Percentiles rank a stretch among this genome's conserved stretches.
Evolutionary conservation across 225 moss, liverwort and hornwort species (phyloP).

Genomic region (Polytrichum commune): DNA sequence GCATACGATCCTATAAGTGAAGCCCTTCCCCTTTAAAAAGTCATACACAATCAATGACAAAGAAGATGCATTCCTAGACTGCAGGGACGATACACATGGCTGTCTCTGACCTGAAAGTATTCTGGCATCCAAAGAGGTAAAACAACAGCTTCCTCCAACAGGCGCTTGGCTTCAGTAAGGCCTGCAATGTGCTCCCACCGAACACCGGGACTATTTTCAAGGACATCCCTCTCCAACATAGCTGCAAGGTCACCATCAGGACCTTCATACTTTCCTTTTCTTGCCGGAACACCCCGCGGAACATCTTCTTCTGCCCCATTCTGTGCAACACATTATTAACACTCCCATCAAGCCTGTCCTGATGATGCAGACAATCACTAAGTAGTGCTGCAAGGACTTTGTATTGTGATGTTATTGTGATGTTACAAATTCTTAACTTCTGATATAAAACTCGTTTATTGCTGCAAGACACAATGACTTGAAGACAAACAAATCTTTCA

Average conservation of each 20-base stretch:
- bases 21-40: neutral
- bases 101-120: slow-evolving; percentile 75
- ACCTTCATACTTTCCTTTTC: slow-evolving; percentile 91
- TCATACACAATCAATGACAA: neutral
- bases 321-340: slow-evolving; percentile 32
- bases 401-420: too few species aligned
- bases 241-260: slow-evolving; percentile 97
- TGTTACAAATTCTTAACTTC: too few species aligned
- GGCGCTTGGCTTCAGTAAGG: slow-evolving; percentile 94
- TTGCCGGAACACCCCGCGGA: slow-evolving; percentile 58
- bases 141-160: slow-evolving; percentile 99
- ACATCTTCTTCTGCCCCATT: slow-evolving; percentile 89
- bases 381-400: too few species aligned
- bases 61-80: neutral
- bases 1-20: too few species aligned
- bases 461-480: too few species aligned
- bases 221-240: slow-evolving; percentile 98
- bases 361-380: too few species aligned
- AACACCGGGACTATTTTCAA: slow-evolving; percentile 98
- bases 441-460: too few species aligned
- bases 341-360: too few species aligned
- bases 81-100: neutral
- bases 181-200: slow-evolving; percentile 99
- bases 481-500: too few species aligned
- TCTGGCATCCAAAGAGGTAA: slow-evolving; percentile 99